These are phyloP conservation scores for Cladosporium oxysporum DNA, from an alignment of 2,329 filamentous ascomycete species.

Conservation along the genomic window DNA sequence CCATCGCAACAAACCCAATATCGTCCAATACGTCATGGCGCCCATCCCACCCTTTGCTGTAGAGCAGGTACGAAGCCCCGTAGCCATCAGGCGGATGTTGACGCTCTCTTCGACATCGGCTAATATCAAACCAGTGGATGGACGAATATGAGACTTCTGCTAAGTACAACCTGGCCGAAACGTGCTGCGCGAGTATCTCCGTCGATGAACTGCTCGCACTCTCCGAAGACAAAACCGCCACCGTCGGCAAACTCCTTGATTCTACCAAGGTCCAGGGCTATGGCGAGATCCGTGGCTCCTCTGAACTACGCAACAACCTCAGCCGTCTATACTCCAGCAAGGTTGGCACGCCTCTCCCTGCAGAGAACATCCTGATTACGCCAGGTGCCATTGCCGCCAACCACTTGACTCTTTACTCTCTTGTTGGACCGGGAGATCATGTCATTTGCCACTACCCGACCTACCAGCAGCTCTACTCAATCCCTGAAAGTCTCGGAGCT, in stretches of 20 bases:
- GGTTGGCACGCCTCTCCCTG: constrained; percentile 48
- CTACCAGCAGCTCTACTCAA: constrained; percentile 79
- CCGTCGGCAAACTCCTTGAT: constrained; percentile 43
- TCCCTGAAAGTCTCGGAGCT: constrained; percentile 73
- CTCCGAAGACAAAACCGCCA: constrained; percentile 56
- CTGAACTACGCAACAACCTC: constrained; percentile 63
- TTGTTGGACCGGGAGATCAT: constrained; percentile 75
- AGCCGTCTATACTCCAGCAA: constrained; percentile 65
- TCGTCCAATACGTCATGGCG: constrained; percentile 15
- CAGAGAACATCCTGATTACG: constrained; percentile 72
- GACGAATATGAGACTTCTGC: constrained; percentile 54
- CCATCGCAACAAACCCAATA: background rate
- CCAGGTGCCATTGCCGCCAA: constrained; percentile 85
- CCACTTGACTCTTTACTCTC: constrained; percentile 72
- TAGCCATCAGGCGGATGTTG: constrained; percentile 6
- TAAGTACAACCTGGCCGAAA: constrained; percentile 74
- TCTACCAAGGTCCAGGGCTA: constrained; percentile 67
- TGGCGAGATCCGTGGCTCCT: constrained; percentile 70
- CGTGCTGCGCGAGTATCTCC: constrained; percentile 74
- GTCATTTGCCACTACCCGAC: constrained; percentile 85
- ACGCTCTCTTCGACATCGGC: constrained; percentile 20
- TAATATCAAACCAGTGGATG: constrained; percentile 52
- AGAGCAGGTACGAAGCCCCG: constrained; percentile 58
- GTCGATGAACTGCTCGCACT: constrained; percentile 65
- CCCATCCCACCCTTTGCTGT: constrained; percentile 60